Evolutionary conservation across 331 rosid genomes (phyloP).

Genomic region (Erythrophleum ivorense): DNA sequence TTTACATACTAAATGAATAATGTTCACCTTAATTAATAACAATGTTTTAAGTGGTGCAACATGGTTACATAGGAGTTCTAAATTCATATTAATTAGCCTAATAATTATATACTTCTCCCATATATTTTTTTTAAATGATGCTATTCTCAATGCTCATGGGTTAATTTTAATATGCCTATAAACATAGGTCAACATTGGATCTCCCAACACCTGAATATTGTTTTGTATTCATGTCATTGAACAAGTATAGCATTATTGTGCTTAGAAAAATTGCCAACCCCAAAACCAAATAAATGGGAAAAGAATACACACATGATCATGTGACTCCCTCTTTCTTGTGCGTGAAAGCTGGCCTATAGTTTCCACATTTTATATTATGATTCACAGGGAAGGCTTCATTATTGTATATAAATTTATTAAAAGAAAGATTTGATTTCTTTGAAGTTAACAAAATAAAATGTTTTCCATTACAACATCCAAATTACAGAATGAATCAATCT

Average conservation of each 20-base stretch:
- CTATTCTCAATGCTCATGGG: not conserved
- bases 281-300: constrained; percentile 3
- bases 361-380: not conserved
- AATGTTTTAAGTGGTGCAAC: no score
- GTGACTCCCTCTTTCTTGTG: not conserved
- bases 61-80: no score
- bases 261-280: not conserved
- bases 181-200: not conserved
- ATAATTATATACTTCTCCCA: not conserved
- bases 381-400: no score
- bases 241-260: constrained; percentile 23
- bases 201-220: not conserved
- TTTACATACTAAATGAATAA: no score
- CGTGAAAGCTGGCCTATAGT: not conserved
- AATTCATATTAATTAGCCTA: not conserved
- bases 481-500: no score
- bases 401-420: no score
- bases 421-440: no score
- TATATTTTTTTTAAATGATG: not conserved
- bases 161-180: not conserved
- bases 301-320: not conserved
- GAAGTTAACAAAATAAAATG: no score
- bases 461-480: no score
- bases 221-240: constrained; percentile 16
- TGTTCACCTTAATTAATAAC: no score